These are phyloP conservation scores for Sphaerulina musiva DNA, from an alignment of 2,329 filamentous ascomycete genomes.

Conservation along the genomic window DNA sequence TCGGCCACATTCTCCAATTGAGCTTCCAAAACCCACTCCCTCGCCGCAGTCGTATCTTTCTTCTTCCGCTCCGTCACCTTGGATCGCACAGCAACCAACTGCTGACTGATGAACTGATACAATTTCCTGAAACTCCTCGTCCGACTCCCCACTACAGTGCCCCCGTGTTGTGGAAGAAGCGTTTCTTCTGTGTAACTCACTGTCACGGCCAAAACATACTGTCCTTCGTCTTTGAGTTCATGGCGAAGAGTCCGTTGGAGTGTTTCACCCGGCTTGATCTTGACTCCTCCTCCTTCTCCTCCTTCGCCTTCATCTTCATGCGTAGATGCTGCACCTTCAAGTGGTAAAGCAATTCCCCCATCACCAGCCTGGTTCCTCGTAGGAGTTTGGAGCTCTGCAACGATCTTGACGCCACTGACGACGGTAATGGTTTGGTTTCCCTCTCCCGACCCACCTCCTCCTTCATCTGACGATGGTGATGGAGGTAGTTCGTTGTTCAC, in stretches of 20 bases:
- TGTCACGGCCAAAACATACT: slow-evolving; percentile 86
- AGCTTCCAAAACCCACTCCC: slow-evolving; percentile 73
- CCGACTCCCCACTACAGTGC: slow-evolving; percentile 51
- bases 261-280: slow-evolving; percentile 55
- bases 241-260: slow-evolving; percentile 77
- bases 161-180: no score
- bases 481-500: slow-evolving; percentile 73
- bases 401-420: slow-evolving; percentile 71
- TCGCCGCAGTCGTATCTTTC: slow-evolving; percentile 37
- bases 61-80: slow-evolving; percentile 61
- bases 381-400: slow-evolving; percentile 89
- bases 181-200: slow-evolving; percentile 76
- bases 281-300: slow-evolving; percentile 38
- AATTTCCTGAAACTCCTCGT: slow-evolving; percentile 86
- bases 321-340: no score
- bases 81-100: slow-evolving; percentile 80
- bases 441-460: slow-evolving; percentile 25
- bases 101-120: slow-evolving; percentile 93
- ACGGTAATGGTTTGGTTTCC: no score
- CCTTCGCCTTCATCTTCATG: slow-evolving; percentile 52
- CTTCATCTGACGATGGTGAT: no score
- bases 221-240: slow-evolving; percentile 88
- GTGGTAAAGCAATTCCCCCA: no score
- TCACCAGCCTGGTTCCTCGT: no score
- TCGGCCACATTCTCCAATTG: slow-evolving; percentile 94